Evolutionary conservation across 805 yeast species (phyloP), one percentile per base, ranked within the genome.

Genomic region (Pichia cephalocereana): DNA sequence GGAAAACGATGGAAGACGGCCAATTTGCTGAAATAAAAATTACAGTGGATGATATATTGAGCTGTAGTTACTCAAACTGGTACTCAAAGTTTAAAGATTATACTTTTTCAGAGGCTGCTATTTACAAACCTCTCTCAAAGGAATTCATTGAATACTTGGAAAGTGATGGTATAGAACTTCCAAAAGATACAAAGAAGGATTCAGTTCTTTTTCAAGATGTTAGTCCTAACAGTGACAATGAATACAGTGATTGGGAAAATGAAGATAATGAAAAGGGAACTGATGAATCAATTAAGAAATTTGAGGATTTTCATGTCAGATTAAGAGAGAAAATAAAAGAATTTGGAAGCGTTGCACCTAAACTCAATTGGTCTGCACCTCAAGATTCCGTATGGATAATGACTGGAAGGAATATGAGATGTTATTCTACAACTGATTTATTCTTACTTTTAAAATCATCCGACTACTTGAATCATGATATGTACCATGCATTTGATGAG

Each of bases 321-420:
- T 70, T 91, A 17, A 67, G 67, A 36, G 50, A 56, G 0, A 59
- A 71, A 0, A 75, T 93, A 14, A 51, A 54, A 3, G 69, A 71
- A 40, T 68, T 75, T 43, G 83, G 84, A 0, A 67, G 78, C 1
- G 87, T 89, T 2, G 74, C 87, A 1, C 98, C 98, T 1, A 93
- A 93, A 60, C 69, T 91, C 56, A 93, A 93, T 69, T 93, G 99
- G 99, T 88, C 97, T 0, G 85, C 96, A 2, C 99, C 99, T 1
- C 83, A 82, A 60, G 99, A 93, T 66, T 86, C 98, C 2, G 77
- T 82, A 0, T 93, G 98, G 99, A 91, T 93, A 19, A 67, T 85
- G 58, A 75, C 93, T 3, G 80, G 84, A 32, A 86, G 87, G 57
- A 74, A 86, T 3, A 76, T 84, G 75, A 75, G 78, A 58, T 90